phyloP scores from a whole-genome alignment of 192 early-diverging fungal genomes.

The Coemansia guatemalensis region DNA sequence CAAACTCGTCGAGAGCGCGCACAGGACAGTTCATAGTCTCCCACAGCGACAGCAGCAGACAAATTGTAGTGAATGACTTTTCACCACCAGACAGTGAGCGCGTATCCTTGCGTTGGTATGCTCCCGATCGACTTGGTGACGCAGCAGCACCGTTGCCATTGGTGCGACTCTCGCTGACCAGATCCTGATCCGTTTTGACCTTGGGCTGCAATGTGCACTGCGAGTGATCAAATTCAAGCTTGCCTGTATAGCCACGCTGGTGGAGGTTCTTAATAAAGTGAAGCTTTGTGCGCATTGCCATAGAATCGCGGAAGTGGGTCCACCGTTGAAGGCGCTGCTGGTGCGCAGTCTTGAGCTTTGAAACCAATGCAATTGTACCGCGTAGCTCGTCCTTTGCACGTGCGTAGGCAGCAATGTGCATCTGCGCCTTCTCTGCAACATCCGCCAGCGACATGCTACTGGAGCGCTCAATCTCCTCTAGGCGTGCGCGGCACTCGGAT shows the following conservation, averaged over 20 bases:
- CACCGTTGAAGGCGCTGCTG: slow-evolving; percentile 61
- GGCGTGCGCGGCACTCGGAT: slow-evolving; percentile 48
- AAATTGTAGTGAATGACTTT: slow-evolving; percentile 94
- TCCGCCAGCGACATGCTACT: slow-evolving; percentile 62
- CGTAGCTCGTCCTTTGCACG: slow-evolving; percentile 57
- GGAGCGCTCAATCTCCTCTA: slow-evolving; percentile 61
- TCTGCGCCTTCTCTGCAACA: slow-evolving; percentile 57
- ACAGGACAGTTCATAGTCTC: slow-evolving; percentile 88
- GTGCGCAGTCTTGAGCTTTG: slow-evolving; percentile 58
- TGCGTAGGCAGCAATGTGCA: slow-evolving; percentile 54
- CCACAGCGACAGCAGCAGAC: slow-evolving; percentile 92
- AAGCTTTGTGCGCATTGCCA: slow-evolving; percentile 69
- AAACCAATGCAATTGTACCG: slow-evolving; percentile 52
- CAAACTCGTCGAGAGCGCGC: slow-evolving; percentile 97
- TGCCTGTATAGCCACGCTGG: slow-evolving; percentile 81
- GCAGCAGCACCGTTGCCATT: slow-evolving; percentile 10
- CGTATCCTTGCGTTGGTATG: slow-evolving; percentile 71
- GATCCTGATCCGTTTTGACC: slow-evolving; percentile 57
- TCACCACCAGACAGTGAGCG: slow-evolving; percentile 95
- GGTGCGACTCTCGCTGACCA: slow-evolving; percentile 21
- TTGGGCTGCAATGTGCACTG: slow-evolving; percentile 61
- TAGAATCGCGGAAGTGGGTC: slow-evolving; percentile 69
- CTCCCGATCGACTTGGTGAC: slow-evolving; percentile 6
- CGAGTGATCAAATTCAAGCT: slow-evolving; percentile 73
- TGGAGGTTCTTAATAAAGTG: slow-evolving; percentile 73